Base-by-base conservation (phyloP, 768 basidiomycete species). In the Scleroderma bovista region DNA sequence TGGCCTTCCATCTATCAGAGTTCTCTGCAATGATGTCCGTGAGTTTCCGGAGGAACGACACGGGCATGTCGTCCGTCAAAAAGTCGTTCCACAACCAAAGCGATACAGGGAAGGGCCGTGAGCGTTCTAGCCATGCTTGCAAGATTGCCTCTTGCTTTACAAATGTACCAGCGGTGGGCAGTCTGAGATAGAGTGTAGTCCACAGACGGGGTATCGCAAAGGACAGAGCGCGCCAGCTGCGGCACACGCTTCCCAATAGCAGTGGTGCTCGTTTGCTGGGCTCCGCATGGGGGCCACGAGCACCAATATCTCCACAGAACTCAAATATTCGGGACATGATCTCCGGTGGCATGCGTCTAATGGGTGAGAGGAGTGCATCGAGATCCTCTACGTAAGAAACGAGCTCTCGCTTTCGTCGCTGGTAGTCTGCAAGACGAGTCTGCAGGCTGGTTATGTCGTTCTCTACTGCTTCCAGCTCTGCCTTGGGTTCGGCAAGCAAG, bases 1-100 rank as follows among this genome's bases (percentile, higher is more conserved):
- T 52, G 54, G 64, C 64, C 1, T 62, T 58, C 64, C 64, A 65
- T 16, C 62, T 57, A 19, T 65, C 62, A 7, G 64, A 60, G 17
- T 57, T 49, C 24, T 64, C 57, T 4, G 50, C 44, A 44, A 65
- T 37, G 44, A 54, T 31, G 9, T 31, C 29, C 38, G 50, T 60
- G 13, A 65, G 57, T 2, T 51, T 55, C 45, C 57, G 60, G 31
- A 65, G 63, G 33, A 65, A 61, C 13, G 43, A 1, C 1, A 57
- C 48, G 13, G 64, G 64, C 47, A 65, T 57, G 53, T 66, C 64
- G 51, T 65, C 64, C 2, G 64, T 62, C 54, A 66, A 51, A 53
- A 65, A 66, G 51, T 65, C 62, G 44, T 65, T 65, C 64, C 64
- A 65, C 1, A 65, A 39, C 64, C 64, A 65, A 1, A 66, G 20